Evolutionary conservation across 768 basidiomycete genomes (phyloP).

Genomic region (Cyathus striatus): DNA sequence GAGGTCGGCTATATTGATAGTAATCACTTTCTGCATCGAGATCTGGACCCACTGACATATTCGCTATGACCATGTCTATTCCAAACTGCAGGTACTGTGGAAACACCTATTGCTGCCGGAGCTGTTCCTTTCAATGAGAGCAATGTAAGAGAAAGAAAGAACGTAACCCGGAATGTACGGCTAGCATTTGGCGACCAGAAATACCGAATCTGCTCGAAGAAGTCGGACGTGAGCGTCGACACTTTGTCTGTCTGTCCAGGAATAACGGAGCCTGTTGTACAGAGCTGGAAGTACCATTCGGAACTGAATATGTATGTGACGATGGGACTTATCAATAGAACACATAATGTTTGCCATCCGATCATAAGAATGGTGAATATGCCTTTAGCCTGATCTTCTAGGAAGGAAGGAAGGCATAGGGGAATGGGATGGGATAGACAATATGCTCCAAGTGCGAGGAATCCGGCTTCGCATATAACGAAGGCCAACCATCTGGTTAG

Average conservation of each 20-base stretch:
- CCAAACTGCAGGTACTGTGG: not conserved
- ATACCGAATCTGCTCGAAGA: conserved; percentile 1
- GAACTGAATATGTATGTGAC: conserved; percentile 3
- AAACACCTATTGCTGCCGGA: conserved; percentile 1
- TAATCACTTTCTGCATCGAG: not conserved
- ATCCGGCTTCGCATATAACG: no score
- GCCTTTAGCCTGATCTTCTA: no score
- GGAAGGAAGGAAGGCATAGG: no score
- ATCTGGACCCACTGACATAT: conserved; percentile 1
- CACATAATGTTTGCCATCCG: conserved; percentile 2
- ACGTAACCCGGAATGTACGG: not conserved
- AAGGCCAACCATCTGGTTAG: no score
- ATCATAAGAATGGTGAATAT: conserved; percentile 1
- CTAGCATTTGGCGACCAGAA: not conserved
- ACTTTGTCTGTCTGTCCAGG: conserved; percentile 3
- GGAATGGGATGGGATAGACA: no score
- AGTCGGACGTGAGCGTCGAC: conserved; percentile 4
- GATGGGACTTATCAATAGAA: conserved; percentile 1
- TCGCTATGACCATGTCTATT: not conserved
- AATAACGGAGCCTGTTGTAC: not conserved
- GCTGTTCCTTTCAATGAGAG: not conserved
- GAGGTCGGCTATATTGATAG: not conserved
- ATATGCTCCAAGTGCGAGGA: no score
- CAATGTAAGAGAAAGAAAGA: not conserved
- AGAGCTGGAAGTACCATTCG: conserved; percentile 2